These are phyloP conservation scores for Aspergillus nanangensis DNA, from an alignment of 495 filamentous ascomycete species.

Conservation along the genomic window DNA sequence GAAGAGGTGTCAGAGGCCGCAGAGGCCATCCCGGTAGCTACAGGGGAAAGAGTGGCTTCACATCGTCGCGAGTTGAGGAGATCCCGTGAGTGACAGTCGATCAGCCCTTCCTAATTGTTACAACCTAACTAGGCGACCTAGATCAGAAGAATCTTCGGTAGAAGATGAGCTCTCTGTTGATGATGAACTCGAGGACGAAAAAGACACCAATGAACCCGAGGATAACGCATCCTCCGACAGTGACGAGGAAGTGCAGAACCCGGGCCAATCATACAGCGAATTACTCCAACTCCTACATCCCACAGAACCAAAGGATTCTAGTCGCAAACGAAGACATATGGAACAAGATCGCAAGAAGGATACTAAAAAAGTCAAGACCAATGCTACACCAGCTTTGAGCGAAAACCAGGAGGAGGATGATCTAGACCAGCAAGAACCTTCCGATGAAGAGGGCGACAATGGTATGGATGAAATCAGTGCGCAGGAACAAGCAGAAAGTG, in stretches of 20 bases:
- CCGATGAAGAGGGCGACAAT: constrained; percentile 37
- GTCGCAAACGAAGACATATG: constrained; percentile 65
- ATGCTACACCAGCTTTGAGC: constrained; percentile 3
- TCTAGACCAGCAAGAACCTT: constrained; percentile 33
- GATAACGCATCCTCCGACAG: constrained; percentile 39
- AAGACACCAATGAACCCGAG: constrained; percentile 22
- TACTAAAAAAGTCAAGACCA: constrained; percentile 8
- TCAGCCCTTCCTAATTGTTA: neutral
- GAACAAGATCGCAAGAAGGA: constrained; percentile 27
- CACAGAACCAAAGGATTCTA: constrained; percentile 48
- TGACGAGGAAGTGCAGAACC: constrained; percentile 41
- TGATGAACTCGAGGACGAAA: constrained; percentile 16
- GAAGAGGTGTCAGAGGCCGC: constrained; percentile 28
- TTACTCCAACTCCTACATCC: constrained; percentile 59
- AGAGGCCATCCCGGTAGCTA: constrained; percentile 21
- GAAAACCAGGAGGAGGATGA: constrained; percentile 25
- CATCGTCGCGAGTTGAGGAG: constrained; percentile 37
- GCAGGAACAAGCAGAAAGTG: constrained; percentile 36
- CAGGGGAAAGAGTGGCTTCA: constrained; percentile 25
- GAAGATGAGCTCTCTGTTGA: constrained; percentile 17
- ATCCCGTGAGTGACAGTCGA: constrained; percentile 25
- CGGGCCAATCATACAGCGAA: constrained; percentile 55
- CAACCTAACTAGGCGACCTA: constrained; percentile 16
- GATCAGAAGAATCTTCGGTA: constrained; percentile 31
- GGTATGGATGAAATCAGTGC: constrained; percentile 29